Conservation (phyloP, 129 eudicot species). For the Flaveria trinervia region DNA sequence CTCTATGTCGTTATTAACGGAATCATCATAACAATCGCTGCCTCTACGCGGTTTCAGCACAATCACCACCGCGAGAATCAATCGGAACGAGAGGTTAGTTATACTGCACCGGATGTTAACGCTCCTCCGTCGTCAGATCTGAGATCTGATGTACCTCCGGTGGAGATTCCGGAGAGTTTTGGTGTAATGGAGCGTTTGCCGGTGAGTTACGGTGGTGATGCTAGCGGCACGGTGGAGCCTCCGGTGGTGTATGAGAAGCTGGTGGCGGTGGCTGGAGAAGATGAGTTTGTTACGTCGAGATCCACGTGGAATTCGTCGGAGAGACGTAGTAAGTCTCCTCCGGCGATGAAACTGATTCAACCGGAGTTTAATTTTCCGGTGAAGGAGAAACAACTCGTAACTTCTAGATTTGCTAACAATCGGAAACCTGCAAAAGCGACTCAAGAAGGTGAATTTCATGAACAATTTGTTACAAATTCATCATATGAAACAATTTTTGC, state of each 20-base stretch:
- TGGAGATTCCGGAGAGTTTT: slow-evolving; percentile 15
- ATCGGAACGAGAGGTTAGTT: slow-evolving; percentile 21
- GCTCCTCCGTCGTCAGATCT: slow-evolving; percentile 35
- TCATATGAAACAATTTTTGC: background rate
- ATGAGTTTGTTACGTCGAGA: slow-evolving; percentile 36
- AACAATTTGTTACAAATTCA: background rate
- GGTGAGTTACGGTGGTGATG: slow-evolving; percentile 1
- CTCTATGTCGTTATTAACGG: slow-evolving; percentile 66
- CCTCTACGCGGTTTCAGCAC: slow-evolving; percentile 52
- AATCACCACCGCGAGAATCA: slow-evolving; percentile 22
- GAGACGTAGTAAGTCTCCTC: background rate
- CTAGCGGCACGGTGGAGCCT: slow-evolving; percentile 20
- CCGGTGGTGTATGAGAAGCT: slow-evolving; percentile 30
- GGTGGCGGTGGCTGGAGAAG: slow-evolving; percentile 18
- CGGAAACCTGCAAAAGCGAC: slow-evolving; percentile 49
- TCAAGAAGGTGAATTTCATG: slow-evolving; percentile 47
- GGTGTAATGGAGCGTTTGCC: background rate
- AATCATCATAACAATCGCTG: slow-evolving; percentile 73
- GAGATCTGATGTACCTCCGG: slow-evolving; percentile 16
- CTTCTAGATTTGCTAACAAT: slow-evolving; percentile 48
- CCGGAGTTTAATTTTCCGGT: slow-evolving; percentile 25
- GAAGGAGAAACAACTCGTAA: slow-evolving; percentile 43
- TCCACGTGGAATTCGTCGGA: slow-evolving; percentile 41
- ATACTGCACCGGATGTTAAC: background rate
- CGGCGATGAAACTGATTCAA: slow-evolving; percentile 10